These are phyloP conservation scores for Populus tremula DNA, from an alignment of 345 rosid genomes.

Conservation along the genomic window DNA sequence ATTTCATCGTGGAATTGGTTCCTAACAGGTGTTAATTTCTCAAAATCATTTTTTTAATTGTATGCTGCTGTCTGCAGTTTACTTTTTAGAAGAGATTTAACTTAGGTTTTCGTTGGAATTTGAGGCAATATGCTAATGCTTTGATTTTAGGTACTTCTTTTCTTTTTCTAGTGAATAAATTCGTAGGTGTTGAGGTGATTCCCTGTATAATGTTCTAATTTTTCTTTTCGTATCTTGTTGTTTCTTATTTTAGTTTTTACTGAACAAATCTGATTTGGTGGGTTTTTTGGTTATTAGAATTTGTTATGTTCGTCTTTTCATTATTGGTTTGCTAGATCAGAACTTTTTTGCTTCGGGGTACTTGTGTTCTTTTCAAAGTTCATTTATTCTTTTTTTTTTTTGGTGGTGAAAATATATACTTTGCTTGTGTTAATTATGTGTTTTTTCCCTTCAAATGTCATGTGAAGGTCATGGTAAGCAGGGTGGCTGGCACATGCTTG, in stretches of 20 bases:
- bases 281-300: not conserved
- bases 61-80: not conserved
- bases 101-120: not conserved
- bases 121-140: not conserved
- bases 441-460: conserved; percentile 26
- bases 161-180: not conserved
- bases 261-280: not conserved
- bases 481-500: conserved; percentile 68
- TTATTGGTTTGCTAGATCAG: conserved; percentile 2
- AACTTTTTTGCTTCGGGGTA: not conserved
- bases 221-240: not conserved
- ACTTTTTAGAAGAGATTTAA: not conserved
- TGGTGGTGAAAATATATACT: conserved; percentile 6
- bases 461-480: conserved; percentile 89
- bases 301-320: not conserved
- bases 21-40: too few relatives aligned
- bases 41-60: not conserved
- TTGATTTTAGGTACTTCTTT: not conserved
- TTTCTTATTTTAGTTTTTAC: not conserved
- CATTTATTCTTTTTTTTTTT: not conserved
- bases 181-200: not conserved
- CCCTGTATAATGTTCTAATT: not conserved
- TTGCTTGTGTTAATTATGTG: conserved; percentile 31
- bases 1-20: not conserved
- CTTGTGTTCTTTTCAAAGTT: not conserved